A percentile compares a stretch with the other conserved stretches of the same genome.
These are phyloP conservation scores for Acer negundo DNA, from an alignment of 345 rosid genomes.

Conservation along the genomic window DNA sequence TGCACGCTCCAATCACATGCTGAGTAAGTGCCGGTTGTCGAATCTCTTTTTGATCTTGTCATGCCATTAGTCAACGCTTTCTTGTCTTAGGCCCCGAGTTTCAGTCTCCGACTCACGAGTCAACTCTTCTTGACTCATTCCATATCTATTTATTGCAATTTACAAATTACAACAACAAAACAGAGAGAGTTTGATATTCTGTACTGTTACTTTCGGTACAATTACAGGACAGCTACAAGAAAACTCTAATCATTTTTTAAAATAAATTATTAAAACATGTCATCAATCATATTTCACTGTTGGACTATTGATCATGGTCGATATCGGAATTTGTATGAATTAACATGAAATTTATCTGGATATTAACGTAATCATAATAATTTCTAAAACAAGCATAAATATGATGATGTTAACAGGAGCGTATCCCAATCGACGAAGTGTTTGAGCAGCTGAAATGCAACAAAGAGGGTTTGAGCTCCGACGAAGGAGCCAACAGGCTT, in stretches of 20 bases:
- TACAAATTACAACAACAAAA: too few species aligned
- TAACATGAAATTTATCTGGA: background rate
- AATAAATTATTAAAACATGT: too few species aligned
- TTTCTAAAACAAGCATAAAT: background rate
- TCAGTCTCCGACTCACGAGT: constrained; percentile 6
- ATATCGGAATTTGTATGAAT: too few species aligned
- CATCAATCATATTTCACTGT: too few species aligned
- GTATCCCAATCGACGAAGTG: constrained; percentile 84
- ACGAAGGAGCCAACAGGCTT: constrained; percentile 73
- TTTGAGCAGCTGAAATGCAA: constrained; percentile 85
- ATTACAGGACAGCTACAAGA: too few species aligned
- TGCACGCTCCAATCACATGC: constrained; percentile 18
- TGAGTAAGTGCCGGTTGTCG: constrained; percentile 2
- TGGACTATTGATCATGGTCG: too few species aligned
- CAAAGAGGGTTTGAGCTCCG: constrained; percentile 56
- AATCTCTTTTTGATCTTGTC: background rate
- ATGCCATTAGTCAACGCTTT: constrained; percentile 24
- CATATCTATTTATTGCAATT: background rate
- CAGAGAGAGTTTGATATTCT: too few species aligned
- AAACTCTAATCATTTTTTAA: too few species aligned
- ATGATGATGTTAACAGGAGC: constrained; percentile 49
- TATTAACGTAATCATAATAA: background rate
- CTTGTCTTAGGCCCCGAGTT: constrained; percentile 2
- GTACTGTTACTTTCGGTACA: too few species aligned
- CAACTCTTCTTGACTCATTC: constrained; percentile 8